Base-by-base conservation (phyloP, 352 stramenopile genomes). In the Globisporangium solare region DNA sequence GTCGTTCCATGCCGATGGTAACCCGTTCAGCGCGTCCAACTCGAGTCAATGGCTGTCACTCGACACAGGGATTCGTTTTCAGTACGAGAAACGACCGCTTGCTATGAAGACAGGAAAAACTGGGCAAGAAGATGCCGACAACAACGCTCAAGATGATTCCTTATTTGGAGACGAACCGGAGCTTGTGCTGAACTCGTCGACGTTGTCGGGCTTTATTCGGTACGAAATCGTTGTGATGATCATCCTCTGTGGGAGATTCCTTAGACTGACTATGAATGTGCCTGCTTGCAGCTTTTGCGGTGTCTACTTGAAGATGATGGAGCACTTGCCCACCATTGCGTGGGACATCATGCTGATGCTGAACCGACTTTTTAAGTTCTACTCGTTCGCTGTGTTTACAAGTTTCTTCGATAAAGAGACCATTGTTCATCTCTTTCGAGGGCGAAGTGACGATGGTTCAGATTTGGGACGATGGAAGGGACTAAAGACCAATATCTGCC, bases 221-320 rank as follows among this genome's bases (percentile, higher is more conserved):
- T 92, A 71, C 49, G 57, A 35, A 10, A 10, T 17, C 54, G 59
- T 51, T 55, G 41, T 47, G 20, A 11, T 20, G 2, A 13, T 42
- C 37, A 11, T 41, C 43, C 35, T 27, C 5, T 27, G 5, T 27
- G 47, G 12, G 7, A 17, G n/a, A 6, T 27, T 54, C 6, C 39
- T 13, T 39, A 20, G 42, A 54, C 5, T 54, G 17, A 6, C 7
- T 21, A 6, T 47, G 4, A 13, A 13, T 17, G 8, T 0, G 40
- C 37, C 40, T 51, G 15, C 13, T 43, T 50, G 40, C 58, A 92
- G 84, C 0, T 72, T 94, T 31, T 91, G 79, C 31, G 85, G 85
- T 37, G 71, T 91, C 11, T 92, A 95, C 49, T 52, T 95, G 46
- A 95, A 95, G 69, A 90, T 93, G 71, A 93, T 95, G 83, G 69